Evolutionary conservation across 1,139 yeast species (phyloP).

Genomic region (Candida freyschussii): DNA sequence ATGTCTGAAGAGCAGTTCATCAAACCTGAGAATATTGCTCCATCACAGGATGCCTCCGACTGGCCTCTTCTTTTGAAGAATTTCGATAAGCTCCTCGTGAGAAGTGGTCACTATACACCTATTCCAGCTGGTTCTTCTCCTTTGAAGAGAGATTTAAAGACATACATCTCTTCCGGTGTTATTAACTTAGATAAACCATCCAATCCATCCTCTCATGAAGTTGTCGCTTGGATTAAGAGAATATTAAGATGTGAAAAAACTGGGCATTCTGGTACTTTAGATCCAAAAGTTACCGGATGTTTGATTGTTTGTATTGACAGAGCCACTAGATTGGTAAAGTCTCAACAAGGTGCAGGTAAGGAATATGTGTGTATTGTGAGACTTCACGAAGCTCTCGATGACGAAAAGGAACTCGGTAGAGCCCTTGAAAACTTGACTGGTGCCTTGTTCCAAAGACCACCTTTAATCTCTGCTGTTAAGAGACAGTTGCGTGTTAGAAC

Average conservation of each 20-base stretch:
- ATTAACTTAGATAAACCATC: constrained; percentile 97
- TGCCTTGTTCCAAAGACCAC: constrained; percentile 98
- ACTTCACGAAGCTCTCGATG: constrained; percentile 88
- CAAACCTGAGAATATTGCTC: constrained; percentile 82
- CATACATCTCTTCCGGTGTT: constrained; percentile 90
- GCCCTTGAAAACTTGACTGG: constrained; percentile 93
- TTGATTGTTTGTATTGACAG: constrained; percentile 96
- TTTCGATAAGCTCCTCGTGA: constrained; percentile 88
- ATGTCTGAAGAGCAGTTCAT: constrained; percentile 70
- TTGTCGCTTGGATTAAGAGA: constrained; percentile 98
- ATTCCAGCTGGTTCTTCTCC: constrained; percentile 96
- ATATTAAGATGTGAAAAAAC: constrained; percentile 94
- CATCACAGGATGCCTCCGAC: constrained; percentile 80
- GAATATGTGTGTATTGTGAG: constrained; percentile 98
- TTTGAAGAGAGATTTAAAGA: constrained; percentile 85
- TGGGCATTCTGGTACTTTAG: constrained; percentile 98
- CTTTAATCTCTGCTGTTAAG: constrained; percentile 96
- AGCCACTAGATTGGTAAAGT: constrained; percentile 95
- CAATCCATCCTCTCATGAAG: constrained; percentile 97
- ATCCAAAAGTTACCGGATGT: constrained; percentile 98
- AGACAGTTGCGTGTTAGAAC: constrained; percentile 98
- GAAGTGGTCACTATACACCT: constrained; percentile 96
- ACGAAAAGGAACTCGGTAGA: constrained; percentile 85
- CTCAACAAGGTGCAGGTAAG: constrained; percentile 99
- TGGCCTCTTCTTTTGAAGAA: constrained; percentile 95